These are phyloP conservation scores for Harringtonia aguacate DNA, from an alignment of 2,329 filamentous ascomycete species.

Conservation along the genomic window DNA sequence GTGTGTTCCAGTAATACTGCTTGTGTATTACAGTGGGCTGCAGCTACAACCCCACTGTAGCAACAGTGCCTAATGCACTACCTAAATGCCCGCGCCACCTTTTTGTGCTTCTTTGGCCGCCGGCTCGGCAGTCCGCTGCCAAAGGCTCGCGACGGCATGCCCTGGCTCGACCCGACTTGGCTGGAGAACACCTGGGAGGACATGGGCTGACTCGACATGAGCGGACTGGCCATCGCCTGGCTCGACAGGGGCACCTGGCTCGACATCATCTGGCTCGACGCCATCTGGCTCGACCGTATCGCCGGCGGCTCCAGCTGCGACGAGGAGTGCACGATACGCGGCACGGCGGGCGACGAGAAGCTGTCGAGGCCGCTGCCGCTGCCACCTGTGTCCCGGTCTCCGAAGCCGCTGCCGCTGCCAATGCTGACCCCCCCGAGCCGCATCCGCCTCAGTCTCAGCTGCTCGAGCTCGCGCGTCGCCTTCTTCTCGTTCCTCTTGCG, in stretches of 20 bases:
- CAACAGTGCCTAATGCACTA: not conserved
- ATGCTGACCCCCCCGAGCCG: not conserved
- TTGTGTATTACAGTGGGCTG: too few species aligned
- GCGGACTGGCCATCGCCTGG: constrained; percentile 3
- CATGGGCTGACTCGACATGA: not conserved
- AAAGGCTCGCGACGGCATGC: constrained; percentile 4
- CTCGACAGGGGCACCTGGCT: not conserved
- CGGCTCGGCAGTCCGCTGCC: constrained; percentile 9
- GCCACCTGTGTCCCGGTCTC: too few species aligned
- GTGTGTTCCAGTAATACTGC: too few species aligned
- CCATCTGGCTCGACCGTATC: constrained; percentile 5
- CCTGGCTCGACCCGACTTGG: constrained; percentile 21
- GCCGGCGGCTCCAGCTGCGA: constrained; percentile 2
- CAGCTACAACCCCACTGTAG: too few species aligned
- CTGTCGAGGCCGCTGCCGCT: not conserved
- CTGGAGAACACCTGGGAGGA: constrained; percentile 4
- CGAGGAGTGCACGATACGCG: constrained; percentile 5
- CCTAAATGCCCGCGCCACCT: not conserved
- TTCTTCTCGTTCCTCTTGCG: constrained; percentile 17
- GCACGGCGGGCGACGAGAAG: constrained; percentile 4
- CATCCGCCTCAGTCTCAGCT: constrained; percentile 6
- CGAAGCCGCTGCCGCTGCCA: not conserved
- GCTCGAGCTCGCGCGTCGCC: constrained; percentile 13
- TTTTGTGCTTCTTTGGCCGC: constrained; percentile 18
- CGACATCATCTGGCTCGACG: constrained; percentile 1